These are phyloP conservation scores for Astragalus membranaceus DNA, from an alignment of 306 rosid species.

Conservation along the genomic window DNA sequence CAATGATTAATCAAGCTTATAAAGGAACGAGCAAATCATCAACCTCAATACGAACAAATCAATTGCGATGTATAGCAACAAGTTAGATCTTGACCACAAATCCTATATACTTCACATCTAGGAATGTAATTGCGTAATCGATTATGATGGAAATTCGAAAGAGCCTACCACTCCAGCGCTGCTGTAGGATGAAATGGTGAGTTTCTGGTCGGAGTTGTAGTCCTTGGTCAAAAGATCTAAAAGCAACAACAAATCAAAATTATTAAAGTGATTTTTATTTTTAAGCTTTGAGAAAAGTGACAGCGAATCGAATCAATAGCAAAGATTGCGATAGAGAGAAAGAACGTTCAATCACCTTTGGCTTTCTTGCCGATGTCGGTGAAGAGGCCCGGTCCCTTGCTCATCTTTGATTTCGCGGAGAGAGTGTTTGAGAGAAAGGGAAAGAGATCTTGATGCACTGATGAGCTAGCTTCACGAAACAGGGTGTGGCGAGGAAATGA, in stretches of 20 bases:
- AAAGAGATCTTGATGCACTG: conserved; percentile 13
- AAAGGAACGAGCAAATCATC: background rate
- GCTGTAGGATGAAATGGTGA: conserved; percentile 64
- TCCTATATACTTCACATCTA: background rate
- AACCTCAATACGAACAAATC: background rate
- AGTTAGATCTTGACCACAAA: conserved; percentile 16
- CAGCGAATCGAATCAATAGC: background rate
- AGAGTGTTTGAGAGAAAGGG: background rate
- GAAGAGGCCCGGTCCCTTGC: conserved; percentile 87
- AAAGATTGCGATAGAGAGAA: background rate
- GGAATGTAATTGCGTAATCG: background rate
- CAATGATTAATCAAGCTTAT: background rate
- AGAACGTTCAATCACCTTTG: conserved; percentile 44
- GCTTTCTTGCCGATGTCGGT: conserved; percentile 84
- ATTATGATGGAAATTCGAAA: conserved; percentile 8
- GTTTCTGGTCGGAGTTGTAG: conserved; percentile 70
- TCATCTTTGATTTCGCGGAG: conserved; percentile 42
- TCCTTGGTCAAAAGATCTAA: conserved; percentile 86
- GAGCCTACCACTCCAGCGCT: conserved; percentile 68
- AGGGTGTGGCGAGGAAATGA: conserved; percentile 28
- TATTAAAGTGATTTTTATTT: background rate
- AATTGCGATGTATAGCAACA: background rate
- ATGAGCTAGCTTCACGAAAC: conserved; percentile 10
- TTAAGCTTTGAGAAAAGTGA: background rate
- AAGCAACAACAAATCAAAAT: conserved; percentile 16